These are phyloP conservation scores for Cupressus sempervirens DNA, from an alignment of 75 land plant genomes.

Conservation along the genomic window DNA sequence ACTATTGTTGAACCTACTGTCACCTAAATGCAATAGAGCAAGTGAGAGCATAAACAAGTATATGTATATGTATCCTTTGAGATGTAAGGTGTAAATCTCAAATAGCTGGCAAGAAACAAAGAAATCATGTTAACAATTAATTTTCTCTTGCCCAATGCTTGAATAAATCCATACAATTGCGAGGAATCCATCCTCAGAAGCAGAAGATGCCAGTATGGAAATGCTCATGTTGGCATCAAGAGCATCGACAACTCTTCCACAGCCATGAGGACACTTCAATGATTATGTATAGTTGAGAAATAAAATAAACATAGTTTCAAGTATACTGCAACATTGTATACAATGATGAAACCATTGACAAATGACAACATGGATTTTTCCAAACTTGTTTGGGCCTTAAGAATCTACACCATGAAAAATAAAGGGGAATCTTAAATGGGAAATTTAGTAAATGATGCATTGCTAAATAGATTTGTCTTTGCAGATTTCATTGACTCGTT, in stretches of 20 bases:
- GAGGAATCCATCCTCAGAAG: neutral
- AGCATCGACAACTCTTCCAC: neutral
- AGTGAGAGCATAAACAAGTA: neutral
- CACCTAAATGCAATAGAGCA: neutral
- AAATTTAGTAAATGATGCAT: no score
- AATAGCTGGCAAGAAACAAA: neutral
- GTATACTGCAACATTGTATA: neutral
- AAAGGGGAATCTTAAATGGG: no score
- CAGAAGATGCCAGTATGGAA: neutral
- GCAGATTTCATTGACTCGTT: no score
- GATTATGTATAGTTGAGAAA: neutral
- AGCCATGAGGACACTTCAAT: neutral
- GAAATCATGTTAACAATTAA: neutral
- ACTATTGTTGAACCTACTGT: neutral
- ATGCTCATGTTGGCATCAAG: neutral
- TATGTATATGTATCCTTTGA: neutral
- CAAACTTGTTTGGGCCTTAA: neutral
- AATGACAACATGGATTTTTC: neutral
- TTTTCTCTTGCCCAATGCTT: neutral
- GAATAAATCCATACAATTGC: neutral
- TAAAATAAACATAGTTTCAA: no score
- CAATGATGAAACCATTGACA: neutral
- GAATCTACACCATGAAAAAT: neutral
- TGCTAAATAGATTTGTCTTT: no score
- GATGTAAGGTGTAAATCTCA: neutral